Evolutionary conservation across 768 basidiomycete species (phyloP).

Genomic region (Basidioascus undulatus): DNA sequence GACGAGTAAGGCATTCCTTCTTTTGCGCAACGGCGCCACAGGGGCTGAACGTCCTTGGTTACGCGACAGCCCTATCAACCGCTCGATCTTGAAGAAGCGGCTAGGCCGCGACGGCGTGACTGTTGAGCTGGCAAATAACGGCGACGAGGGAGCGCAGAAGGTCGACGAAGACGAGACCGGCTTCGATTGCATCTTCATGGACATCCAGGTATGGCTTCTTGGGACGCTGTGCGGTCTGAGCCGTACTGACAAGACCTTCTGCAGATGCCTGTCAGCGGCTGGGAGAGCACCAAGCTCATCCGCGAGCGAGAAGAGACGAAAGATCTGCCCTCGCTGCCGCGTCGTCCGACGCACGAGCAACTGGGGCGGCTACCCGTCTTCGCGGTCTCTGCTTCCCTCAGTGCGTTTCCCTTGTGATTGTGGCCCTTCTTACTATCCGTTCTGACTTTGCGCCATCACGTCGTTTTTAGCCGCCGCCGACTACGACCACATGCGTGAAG

Average conservation of each 20-base stretch:
- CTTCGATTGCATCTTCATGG: slow-evolving; percentile 60
- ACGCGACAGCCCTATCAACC: slow-evolving; percentile 51
- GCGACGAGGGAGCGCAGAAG: slow-evolving; percentile 44
- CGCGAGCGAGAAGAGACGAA: slow-evolving; percentile 30
- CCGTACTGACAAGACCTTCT: slow-evolving; percentile 34
- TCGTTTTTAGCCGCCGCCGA: no score
- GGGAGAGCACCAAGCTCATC: slow-evolving; percentile 40
- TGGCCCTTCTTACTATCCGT: no score
- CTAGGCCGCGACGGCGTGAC: slow-evolving; percentile 39
- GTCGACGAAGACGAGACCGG: slow-evolving; percentile 28
- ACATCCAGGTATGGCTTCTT: slow-evolving; percentile 39
- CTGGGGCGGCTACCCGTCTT: slow-evolving; percentile 54
- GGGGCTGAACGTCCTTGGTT: not conserved
- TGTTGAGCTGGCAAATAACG: slow-evolving; percentile 43
- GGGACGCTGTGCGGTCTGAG: not conserved
- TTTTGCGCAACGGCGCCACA: not conserved
- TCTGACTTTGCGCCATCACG: no score
- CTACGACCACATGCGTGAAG: slow-evolving; percentile 27
- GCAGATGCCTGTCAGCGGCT: slow-evolving; percentile 48
- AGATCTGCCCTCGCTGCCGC: not conserved
- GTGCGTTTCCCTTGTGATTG: no score
- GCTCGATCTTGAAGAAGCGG: slow-evolving; percentile 41
- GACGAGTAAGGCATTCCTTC: slow-evolving; percentile 21
- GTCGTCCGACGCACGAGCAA: slow-evolving; percentile 24
- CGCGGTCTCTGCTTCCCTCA: slow-evolving; percentile 52